Percentiles rank a stretch among this genome's conserved stretches.
phyloP scores from a whole-genome alignment of 345 rosid genomes.

The Gossypium arboreum region DNA sequence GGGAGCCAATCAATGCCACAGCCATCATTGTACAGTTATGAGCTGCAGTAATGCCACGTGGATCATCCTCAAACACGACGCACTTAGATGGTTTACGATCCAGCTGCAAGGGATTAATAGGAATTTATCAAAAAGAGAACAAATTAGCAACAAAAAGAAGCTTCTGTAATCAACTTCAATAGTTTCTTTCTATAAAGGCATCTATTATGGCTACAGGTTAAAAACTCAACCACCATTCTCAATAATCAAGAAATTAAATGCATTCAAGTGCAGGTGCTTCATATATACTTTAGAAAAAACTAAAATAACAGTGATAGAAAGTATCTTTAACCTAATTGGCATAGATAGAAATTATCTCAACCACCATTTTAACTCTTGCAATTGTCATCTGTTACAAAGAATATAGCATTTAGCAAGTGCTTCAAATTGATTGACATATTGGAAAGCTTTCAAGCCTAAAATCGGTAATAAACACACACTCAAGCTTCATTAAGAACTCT shows the following conservation, averaged over 20 bases:
- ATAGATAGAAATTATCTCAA: neutral
- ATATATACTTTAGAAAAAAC: neutral
- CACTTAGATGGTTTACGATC: conserved; percentile 95
- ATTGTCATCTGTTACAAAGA: neutral
- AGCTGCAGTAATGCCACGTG: conserved; percentile 85
- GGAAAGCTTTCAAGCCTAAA: neutral
- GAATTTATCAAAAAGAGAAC: conserved; percentile 10
- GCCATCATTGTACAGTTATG: conserved; percentile 99
- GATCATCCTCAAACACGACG: conserved; percentile 91
- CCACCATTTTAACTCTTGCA: neutral
- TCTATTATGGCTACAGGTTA: neutral
- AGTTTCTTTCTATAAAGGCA: neutral
- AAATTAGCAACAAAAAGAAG: neutral
- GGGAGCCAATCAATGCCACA: conserved; percentile 77
- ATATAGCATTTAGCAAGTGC: neutral
- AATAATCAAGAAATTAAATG: neutral
- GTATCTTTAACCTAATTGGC: neutral
- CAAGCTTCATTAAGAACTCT: neutral
- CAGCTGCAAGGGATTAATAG: conserved; percentile 46
- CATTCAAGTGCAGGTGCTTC: neutral
- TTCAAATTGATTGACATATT: neutral
- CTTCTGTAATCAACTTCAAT: neutral
- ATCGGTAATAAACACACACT: neutral
- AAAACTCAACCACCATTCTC: conserved; percentile 5
- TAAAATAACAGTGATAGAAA: neutral